phyloP scores from a whole-genome alignment of 768 basidiomycete species.

The Hortiboletus campestris region DNA sequence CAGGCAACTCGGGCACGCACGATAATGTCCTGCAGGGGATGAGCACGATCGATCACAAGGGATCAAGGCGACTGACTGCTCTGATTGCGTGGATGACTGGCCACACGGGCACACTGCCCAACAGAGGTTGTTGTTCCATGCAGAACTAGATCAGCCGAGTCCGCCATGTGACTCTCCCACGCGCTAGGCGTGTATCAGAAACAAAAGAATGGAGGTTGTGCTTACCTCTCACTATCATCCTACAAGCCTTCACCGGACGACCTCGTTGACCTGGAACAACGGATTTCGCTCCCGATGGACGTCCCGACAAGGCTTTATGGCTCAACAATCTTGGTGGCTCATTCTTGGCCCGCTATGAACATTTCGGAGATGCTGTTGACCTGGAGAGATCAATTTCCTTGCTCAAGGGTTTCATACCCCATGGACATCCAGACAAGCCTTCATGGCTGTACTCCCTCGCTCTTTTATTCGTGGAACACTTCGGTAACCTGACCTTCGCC shows the following conservation, averaged over 20 bases:
- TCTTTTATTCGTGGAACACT: neutral
- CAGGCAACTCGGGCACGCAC: constrained; percentile 35
- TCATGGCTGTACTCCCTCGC: neutral
- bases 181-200: too few relatives aligned
- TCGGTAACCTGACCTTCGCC: neutral
- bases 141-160: neutral
- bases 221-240: too few relatives aligned
- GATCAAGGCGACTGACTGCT: constrained; percentile 38
- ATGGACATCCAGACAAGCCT: neutral
- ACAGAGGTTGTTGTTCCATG: constrained; percentile 41
- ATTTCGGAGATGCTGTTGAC: neutral
- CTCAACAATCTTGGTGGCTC: neutral
- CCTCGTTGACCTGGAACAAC: too few relatives aligned
- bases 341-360: neutral
- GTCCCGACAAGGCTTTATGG: neutral
- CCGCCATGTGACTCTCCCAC: too few relatives aligned
- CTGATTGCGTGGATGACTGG: constrained; percentile 81
- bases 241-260: too few relatives aligned
- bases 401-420: neutral
- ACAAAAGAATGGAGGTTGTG: too few relatives aligned
- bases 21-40: constrained; percentile 53
- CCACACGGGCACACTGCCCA: constrained; percentile 62
- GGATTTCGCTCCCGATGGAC: neutral
- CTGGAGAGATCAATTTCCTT: neutral
- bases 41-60: neutral